Evolutionary conservation across 1,284 basidiomycete species (phyloP), one percentile per base, ranked within the genome.

Genomic region (Apiotrichum akiyoshidainum): DNA sequence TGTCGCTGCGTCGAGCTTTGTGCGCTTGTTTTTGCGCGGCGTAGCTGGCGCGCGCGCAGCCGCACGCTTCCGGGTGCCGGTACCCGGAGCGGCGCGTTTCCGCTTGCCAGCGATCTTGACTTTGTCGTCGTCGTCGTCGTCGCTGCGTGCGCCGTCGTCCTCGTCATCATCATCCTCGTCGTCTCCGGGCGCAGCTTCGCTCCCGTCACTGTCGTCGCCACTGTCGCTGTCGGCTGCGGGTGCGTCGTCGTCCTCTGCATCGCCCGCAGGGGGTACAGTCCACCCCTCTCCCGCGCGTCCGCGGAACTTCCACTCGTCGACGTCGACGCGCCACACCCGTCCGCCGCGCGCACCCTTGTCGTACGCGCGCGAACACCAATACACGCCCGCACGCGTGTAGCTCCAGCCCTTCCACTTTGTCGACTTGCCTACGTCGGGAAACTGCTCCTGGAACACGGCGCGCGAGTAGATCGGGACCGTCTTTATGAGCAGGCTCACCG

Each of bases 261-360:
- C 60, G 51, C 55, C 57, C 34, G 48, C 61, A 44, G 51, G 42
- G 5, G 57, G 59, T 2, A 75, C 68, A 5, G 34, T 46, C 72
- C 72, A 74, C 5, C 67, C 68, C 16, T 54, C 21, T 0, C 68
- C 69, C 9, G 50, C 58, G 33, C 69, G 67, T 1, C 74, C 75
- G 10, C 58, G 65, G 31, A 68, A 67, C 54, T 68, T 61, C 72
- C 74, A 76, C 31, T 60, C 65, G 34, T 77, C 74, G 16, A 76
- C 64, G 65, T 78, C 71, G 16, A 78, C 66, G 39, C 60, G 63
- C 71, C 69, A 76, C 41, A 67, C 67, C 39, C 66, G 62, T 3
- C 75, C 73, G 14, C 77, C 77, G 44, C 71, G 70, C 8, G 70
- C 75, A 44, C 69, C 67, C 56, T 74, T 76, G 61, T 78, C 76